Evolutionary conservation across 176 grass and related monocot genomes (phyloP).

Genomic region (Aegilops tauschii): DNA sequence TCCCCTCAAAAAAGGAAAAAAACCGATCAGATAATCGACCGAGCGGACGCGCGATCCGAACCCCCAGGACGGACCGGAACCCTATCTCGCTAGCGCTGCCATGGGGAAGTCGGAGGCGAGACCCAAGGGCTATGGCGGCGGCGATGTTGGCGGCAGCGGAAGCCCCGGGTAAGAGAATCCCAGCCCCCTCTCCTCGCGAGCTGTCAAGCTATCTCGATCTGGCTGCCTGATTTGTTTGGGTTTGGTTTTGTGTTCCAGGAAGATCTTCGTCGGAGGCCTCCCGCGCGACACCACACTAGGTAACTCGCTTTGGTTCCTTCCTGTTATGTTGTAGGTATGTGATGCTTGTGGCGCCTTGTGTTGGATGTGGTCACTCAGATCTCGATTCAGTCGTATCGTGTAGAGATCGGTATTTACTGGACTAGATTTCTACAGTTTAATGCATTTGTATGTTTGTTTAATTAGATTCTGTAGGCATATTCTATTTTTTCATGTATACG

Average conservation of each 20-base stretch:
- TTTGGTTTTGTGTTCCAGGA: conserved; percentile 42
- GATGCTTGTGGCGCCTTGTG: not conserved
- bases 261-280: conserved; percentile 93
- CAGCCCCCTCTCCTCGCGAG: not conserved
- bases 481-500: too few relatives aligned
- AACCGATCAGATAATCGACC: not conserved
- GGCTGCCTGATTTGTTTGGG: not conserved
- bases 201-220: not conserved
- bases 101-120: conserved; percentile 37
- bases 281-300: conserved; percentile 63
- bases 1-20: too few relatives aligned
- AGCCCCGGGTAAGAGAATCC: conserved; percentile 41
- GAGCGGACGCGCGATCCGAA: not conserved
- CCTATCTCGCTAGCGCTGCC: not conserved
- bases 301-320: conserved; percentile 18
- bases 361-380: not conserved
- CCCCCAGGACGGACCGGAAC: not conserved
- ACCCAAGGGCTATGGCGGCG: conserved; percentile 36
- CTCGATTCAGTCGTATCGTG: not conserved
- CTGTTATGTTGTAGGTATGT: not conserved
- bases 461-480: too few relatives aligned
- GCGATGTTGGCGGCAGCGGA: not conserved
- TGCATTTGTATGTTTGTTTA: not conserved
- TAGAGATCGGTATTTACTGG: not conserved
- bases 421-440: not conserved